Evolutionary conservation across 352 stramenopile species (phyloP).

Genomic region (Globisporangium barbulae): DNA sequence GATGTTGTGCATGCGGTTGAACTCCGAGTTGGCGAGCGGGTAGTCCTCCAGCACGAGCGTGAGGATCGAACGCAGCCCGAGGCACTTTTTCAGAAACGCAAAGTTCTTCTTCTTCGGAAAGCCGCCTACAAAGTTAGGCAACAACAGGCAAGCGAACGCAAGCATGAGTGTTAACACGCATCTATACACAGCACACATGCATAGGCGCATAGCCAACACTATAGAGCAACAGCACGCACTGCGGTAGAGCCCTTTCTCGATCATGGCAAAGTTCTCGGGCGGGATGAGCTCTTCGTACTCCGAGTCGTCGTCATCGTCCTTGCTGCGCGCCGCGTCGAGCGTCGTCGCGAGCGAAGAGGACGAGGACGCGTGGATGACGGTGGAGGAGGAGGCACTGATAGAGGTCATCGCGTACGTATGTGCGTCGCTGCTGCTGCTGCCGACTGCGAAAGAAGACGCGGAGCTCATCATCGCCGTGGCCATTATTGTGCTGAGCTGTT

Average conservation of each 20-base stretch:
- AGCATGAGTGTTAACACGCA: not conserved
- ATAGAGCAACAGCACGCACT: conserved; percentile 31
- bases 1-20: conserved; percentile 79
- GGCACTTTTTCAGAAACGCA: conserved; percentile 70
- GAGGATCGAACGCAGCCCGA: conserved; percentile 79
- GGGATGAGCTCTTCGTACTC: conserved; percentile 85
- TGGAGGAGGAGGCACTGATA: not conserved
- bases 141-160: not conserved
- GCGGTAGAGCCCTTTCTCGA: conserved; percentile 83
- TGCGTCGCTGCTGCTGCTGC: not conserved
- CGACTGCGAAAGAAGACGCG: not conserved
- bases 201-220: not conserved
- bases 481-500: not conserved
- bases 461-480: not conserved
- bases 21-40: conserved; percentile 73
- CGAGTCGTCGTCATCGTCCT: conserved; percentile 59
- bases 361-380: not conserved
- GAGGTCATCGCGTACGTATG: not conserved
- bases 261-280: conserved; percentile 88
- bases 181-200: not conserved
- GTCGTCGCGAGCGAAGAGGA: not conserved
- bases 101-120: conserved; percentile 92
- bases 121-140: conserved; percentile 28
- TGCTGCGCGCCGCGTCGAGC: conserved; percentile 13
- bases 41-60: conserved; percentile 88